Conservation (phyloP, 2,329 filamentous ascomycete species). For the Hysterium pulicare region DNA sequence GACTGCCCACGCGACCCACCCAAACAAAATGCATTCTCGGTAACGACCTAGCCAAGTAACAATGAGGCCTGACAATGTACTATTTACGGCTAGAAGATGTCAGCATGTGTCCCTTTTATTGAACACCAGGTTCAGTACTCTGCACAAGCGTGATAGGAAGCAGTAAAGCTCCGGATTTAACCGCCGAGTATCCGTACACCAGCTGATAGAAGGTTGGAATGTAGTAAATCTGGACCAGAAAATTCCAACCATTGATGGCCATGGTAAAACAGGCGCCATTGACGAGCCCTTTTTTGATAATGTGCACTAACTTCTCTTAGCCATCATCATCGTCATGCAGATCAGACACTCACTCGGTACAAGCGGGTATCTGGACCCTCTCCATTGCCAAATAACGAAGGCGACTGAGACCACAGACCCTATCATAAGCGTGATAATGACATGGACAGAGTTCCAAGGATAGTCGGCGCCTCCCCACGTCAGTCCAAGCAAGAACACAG, state of each 20-base stretch:
- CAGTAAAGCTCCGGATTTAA: constrained; percentile 43
- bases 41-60: constrained; percentile 45
- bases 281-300: constrained; percentile 54
- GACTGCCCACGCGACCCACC: constrained; percentile 7
- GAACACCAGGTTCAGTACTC: constrained; percentile 47
- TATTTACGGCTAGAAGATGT: constrained; percentile 3
- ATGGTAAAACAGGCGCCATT: constrained; percentile 50
- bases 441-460: constrained; percentile 51
- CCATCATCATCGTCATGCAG: not conserved
- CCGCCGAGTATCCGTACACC: constrained; percentile 36
- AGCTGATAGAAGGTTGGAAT: constrained; percentile 44
- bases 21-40: constrained; percentile 43
- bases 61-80: constrained; percentile 47
- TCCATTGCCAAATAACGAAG: constrained; percentile 54
- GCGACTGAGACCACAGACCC: constrained; percentile 41
- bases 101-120: not conserved
- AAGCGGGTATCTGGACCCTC: constrained; percentile 48
- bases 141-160: constrained; percentile 46
- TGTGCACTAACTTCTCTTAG: constrained; percentile 39
- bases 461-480: constrained; percentile 57
- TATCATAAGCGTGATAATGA: constrained; percentile 51
- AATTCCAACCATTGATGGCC: constrained; percentile 58
- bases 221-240: constrained; percentile 55
- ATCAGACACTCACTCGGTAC: constrained; percentile 40
- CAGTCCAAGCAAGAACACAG: constrained; percentile 40